Conservation (phyloP, 2,329 filamentous ascomycete genomes). For the Amauroascus niger region DNA sequence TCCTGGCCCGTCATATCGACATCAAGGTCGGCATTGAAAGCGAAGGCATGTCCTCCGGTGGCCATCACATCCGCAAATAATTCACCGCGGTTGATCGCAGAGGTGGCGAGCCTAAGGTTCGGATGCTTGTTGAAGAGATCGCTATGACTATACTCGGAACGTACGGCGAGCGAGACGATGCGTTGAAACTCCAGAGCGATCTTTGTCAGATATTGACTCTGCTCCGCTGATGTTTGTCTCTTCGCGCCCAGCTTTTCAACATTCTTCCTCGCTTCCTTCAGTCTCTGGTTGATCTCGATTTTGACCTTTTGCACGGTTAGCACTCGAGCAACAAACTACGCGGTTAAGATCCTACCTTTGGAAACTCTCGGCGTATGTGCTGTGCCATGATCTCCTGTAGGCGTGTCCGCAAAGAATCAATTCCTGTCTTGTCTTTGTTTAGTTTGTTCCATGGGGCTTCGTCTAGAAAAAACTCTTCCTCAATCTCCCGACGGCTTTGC, state of each 20-base stretch:
- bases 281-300: constrained; percentile 29
- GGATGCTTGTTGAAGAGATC: constrained; percentile 27
- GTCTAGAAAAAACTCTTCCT: constrained; percentile 29
- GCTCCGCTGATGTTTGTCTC: constrained; percentile 21
- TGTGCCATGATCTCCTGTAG: constrained; percentile 36
- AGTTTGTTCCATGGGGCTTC: constrained; percentile 31
- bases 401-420: constrained; percentile 32
- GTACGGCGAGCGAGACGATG: background rate
- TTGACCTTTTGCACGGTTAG: constrained; percentile 21
- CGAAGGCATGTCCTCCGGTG: constrained; percentile 17
- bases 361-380: constrained; percentile 39
- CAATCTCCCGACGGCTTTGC: constrained; percentile 22
- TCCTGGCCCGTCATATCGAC: background rate
- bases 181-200: background rate
- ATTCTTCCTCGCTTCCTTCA: constrained; percentile 18
- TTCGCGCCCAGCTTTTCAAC: constrained; percentile 17
- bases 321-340: background rate
- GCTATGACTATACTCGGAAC: constrained; percentile 28
- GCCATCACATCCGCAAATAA: constrained; percentile 20
- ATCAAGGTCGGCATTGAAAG: constrained; percentile 6
- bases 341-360: constrained; percentile 25
- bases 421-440: constrained; percentile 32
- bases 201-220: background rate
- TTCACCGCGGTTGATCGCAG: constrained; percentile 22
- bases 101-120: constrained; percentile 24